Evolutionary conservation across 1,139 yeast species (phyloP).

Genomic region (Sugiyamaella novakii): DNA sequence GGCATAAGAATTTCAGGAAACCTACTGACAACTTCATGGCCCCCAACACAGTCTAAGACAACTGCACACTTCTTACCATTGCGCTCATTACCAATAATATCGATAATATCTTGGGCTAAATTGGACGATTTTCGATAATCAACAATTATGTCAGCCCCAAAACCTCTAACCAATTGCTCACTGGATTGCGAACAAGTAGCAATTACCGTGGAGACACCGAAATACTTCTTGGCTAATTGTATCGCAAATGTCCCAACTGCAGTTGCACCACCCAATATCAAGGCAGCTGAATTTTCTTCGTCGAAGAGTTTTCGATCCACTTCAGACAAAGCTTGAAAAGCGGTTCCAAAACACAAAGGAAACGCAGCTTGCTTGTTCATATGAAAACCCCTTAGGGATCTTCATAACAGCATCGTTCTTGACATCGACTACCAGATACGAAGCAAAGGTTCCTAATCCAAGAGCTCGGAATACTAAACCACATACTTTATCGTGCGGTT

Average conservation of each 20-base stretch:
- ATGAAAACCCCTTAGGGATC: constrained; percentile 53
- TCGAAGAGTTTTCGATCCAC: constrained; percentile 18
- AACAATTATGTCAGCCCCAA: constrained; percentile 57
- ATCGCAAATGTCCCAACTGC: constrained; percentile 66
- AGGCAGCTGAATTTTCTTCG: constrained; percentile 44
- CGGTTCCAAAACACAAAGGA: constrained; percentile 62
- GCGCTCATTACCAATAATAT: constrained; percentile 1
- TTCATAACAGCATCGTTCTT: constrained; percentile 45
- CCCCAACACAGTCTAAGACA: constrained; percentile 56
- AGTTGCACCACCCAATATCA: constrained; percentile 74
- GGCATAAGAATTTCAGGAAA: constrained; percentile 46
- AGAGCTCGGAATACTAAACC: constrained; percentile 53
- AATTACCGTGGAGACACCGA: constrained; percentile 49
- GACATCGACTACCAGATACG: constrained; percentile 53
- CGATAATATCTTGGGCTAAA: constrained; percentile 41
- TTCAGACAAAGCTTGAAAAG: constrained; percentile 46
- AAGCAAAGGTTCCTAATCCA: constrained; percentile 56
- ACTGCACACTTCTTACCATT: constrained; percentile 43
- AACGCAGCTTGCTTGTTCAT: constrained; percentile 62
- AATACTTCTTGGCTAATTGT: constrained; percentile 56
- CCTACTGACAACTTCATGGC: constrained; percentile 40
- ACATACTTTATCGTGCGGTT: constrained; percentile 64
- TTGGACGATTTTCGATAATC: constrained; percentile 51
- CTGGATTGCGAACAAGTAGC: constrained; percentile 50
- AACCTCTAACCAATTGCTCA: constrained; percentile 45